phyloP scores from a whole-genome alignment of 176 grass and related monocot genomes.

The Cymbopogon citratus region DNA sequence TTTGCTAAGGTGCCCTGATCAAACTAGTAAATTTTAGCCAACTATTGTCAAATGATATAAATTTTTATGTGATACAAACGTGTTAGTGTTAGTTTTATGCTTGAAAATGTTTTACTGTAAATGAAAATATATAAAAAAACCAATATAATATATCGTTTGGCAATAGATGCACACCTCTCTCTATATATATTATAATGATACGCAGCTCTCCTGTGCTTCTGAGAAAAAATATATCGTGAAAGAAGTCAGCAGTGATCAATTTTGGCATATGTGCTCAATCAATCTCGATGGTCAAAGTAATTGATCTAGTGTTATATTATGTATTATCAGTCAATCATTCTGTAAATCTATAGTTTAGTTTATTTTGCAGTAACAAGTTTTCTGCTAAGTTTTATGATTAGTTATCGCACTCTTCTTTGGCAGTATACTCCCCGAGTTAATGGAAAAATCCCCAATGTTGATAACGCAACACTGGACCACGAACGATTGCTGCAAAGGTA shows the following conservation, averaged over 20 bases:
- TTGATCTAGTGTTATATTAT: neutral
- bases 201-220: neutral
- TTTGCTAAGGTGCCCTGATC: neutral
- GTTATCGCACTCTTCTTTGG: constrained; percentile 10
- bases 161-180: neutral
- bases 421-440: constrained; percentile 91
- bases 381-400: constrained; percentile 9
- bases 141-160: neutral
- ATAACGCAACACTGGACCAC: too few species aligned
- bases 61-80: neutral
- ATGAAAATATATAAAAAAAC: neutral
- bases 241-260: neutral
- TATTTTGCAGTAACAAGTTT: neutral
- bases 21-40: neutral
- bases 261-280: neutral
- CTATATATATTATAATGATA: neutral
- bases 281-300: neutral
- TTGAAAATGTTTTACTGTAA: neutral
- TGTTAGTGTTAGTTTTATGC: neutral
- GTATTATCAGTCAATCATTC: neutral
- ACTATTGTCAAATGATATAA: neutral
- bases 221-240: neutral
- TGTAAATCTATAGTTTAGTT: neutral
- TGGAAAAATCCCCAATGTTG: constrained; percentile 75
- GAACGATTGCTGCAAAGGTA: constrained; percentile 60